Percentiles rank a stretch among this genome's conserved stretches.
Conservation (phyloP, 2,329 filamentous ascomycete species). For the Curvularia sp. region DNA sequence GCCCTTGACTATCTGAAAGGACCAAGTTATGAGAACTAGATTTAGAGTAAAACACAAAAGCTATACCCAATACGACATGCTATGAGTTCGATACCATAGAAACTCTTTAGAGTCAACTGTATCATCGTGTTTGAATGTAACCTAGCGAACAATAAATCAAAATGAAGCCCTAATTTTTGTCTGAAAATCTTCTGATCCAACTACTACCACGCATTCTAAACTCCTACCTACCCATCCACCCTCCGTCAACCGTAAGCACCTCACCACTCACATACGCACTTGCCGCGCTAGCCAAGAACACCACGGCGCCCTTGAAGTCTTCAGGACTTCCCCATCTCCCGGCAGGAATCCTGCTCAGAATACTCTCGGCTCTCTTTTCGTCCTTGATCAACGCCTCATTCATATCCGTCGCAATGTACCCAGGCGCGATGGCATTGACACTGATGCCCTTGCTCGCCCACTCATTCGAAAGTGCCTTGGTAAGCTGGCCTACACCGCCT, state of each 20-base stretch:
- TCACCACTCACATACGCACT: conserved; percentile 84
- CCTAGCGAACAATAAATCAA: not conserved
- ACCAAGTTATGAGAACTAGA: conserved; percentile 16
- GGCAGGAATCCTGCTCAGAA: conserved; percentile 81
- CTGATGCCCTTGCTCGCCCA: conserved; percentile 81
- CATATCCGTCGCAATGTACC: conserved; percentile 95
- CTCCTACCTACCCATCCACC: conserved; percentile 84
- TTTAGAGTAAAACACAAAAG: conserved; percentile 14
- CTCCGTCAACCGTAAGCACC: conserved; percentile 83
- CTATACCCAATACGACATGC: conserved; percentile 20
- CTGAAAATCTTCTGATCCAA: too few species aligned
- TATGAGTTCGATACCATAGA: not conserved
- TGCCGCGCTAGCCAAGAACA: conserved; percentile 79
- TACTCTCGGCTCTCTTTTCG: conserved; percentile 71
- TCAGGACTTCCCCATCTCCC: conserved; percentile 83
- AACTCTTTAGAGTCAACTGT: not conserved
- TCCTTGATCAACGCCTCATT: conserved; percentile 82
- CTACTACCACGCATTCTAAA: not conserved
- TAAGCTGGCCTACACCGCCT: conserved; percentile 83
- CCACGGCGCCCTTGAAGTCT: conserved; percentile 84
- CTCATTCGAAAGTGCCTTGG: conserved; percentile 85
- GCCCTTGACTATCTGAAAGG: conserved; percentile 29
- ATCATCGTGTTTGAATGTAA: not conserved
- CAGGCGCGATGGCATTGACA: conserved; percentile 88
- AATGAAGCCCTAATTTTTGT: not conserved